Evolutionary conservation across 345 rosid genomes (phyloP).

Genomic region (Eucalyptus coolabah): DNA sequence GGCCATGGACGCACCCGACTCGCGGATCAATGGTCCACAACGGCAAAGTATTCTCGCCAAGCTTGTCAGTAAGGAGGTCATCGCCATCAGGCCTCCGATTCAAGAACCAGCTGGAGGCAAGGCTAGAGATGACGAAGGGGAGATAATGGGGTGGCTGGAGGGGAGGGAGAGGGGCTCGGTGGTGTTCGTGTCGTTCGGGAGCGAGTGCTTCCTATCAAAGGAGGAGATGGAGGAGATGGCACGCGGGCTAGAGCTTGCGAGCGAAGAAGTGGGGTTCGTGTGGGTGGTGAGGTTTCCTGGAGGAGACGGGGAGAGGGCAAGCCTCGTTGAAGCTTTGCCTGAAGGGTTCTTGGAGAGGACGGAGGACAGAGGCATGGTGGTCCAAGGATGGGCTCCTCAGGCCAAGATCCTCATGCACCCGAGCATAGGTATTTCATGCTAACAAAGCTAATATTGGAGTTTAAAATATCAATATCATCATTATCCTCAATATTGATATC

Average conservation of each 20-base stretch:
- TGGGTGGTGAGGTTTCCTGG: constrained; percentile 16
- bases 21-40: neutral
- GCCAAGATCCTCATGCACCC: constrained; percentile 2
- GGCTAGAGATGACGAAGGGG: neutral
- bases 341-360: constrained; percentile 4
- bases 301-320: neutral
- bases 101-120: neutral
- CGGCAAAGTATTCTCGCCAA: neutral
- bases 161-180: neutral
- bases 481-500: too few relatives aligned
- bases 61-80: neutral
- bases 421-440: neutral
- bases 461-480: too few relatives aligned
- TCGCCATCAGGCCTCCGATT: constrained; percentile 3
- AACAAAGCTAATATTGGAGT: neutral
- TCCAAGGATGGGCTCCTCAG: constrained; percentile 29
- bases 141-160: constrained; percentile 9
- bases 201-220: constrained; percentile 6
- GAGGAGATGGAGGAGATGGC: constrained; percentile 18
- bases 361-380: constrained; percentile 2
- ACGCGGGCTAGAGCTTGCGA: constrained; percentile 10
- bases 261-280: constrained; percentile 1
- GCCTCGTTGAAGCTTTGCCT: constrained; percentile 9
- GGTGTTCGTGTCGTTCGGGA: constrained; percentile 15
- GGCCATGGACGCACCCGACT: neutral